Base-by-base conservation (phyloP, 2,329 filamentous ascomycete species). In the Trematosphaeria pertusa region DNA sequence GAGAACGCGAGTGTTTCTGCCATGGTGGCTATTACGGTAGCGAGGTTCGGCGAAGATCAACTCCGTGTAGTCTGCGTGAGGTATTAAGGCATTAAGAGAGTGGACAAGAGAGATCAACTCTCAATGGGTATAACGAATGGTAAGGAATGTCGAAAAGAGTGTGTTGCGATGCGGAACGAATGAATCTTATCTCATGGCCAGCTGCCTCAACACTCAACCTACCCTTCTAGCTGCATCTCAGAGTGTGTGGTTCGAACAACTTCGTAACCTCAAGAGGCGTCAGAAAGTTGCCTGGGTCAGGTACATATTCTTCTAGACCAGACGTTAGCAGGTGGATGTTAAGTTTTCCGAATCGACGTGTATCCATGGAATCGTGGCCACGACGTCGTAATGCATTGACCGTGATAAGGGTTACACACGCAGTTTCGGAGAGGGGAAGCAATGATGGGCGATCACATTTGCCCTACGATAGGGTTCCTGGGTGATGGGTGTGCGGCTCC, bases 51-150 rank as follows among this genome's bases (percentile, higher is more conserved):
- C 37, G 41, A 52, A 48, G 48, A 26, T 55, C 47, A 53, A 53
- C 49, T 46, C 48, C 22, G 34, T 22, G 6, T 8, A 12, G 28
- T 39, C 2, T 33, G 36, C 12, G 28, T 18, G 17, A n/a, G 35
- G 12, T 30, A 46, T 50, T 48, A 47, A 42, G 42, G n/a, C 26
- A 52, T 52, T 56, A 54, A 28, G 18, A 49, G 20, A 28, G 18
- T 47, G 20, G 11, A 17, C 11, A 14, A 42, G 38, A 51, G 53
- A 57, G 53, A 42, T 50, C 56, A 52, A 52, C 50, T 55, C 53
- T 46, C 34, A 17, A n/a, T n/a, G n/a, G n/a, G n/a, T n/a, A n/a
- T n/a, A n/a, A n/a, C n/a, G 26, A 37, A 26, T 37, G 38, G 28
- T 19, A 50, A 40, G 37, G n/a, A 39, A 32, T 9, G 18, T 9